Base-by-base conservation (phyloP, 2,329 filamentous ascomycete genomes). In the Coniella vitis region DNA sequence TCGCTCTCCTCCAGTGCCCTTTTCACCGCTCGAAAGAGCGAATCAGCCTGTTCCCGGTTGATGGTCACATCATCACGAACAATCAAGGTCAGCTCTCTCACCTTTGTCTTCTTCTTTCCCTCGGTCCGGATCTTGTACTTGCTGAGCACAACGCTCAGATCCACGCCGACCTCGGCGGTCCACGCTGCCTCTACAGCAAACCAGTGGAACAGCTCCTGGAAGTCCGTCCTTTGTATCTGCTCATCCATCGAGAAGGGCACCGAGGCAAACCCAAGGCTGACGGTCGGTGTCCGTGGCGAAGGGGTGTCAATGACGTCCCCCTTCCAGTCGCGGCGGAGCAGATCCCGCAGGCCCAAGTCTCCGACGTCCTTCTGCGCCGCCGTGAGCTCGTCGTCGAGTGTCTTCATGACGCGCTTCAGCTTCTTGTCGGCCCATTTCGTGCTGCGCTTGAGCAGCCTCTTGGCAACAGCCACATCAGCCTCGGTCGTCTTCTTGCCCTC, bases 241-340 rank as follows among this genome's bases (percentile, higher is more conserved):
- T 69, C 63, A 29, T 72, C 69, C 57, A 73, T 61, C 1, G 67
- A 70, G 60, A 66, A 72, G 0, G 70, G 70, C 38, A 73, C 66
- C 1, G 68, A 71, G 0, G 69, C 66, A 52, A 72, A 72, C 14
- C 70, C 70, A 0, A 73, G 65, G 54, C 63, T 69, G 44, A 73
- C 68, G 4, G 69, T 71, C 0, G 70, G 70, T 1, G 69, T 72
- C 32, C 63, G 67, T 4, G 69, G 67, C 0, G 69, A 72, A 1
- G 70, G 44, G 7, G 51, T 73, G 55, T 73, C 69, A 40, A 73
- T 68, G 14, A 72, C 55, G 47, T 71, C 69, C 44, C 68, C 68
- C 56, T 73, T 73, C 69, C 69, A 73, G 61, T 73, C 70, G 34
- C 70, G 61, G 8, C 70, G 61, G 22, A 73, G 61, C 40, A 73